phyloP scores from a whole-genome alignment of 306 rosid species.

The Lathyrus sativus region DNA sequence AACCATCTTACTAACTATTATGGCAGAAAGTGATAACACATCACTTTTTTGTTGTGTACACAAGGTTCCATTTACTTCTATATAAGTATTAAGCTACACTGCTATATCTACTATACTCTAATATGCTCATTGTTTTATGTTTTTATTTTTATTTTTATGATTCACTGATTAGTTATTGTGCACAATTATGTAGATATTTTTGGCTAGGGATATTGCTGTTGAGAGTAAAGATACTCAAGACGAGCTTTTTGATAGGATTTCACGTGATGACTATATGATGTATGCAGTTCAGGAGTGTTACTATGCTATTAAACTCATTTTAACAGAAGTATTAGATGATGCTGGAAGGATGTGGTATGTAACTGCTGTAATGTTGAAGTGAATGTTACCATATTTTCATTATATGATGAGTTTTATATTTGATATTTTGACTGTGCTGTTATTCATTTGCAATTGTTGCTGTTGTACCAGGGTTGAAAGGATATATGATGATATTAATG shows the following conservation, averaged over 20 bases:
- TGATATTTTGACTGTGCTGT: constrained; percentile 26
- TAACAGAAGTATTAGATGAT: constrained; percentile 70
- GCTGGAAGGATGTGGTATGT: constrained; percentile 86
- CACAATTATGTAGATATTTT: constrained; percentile 60
- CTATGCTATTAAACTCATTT: constrained; percentile 58
- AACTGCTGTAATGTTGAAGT: constrained; percentile 12
- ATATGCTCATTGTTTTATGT: not conserved
- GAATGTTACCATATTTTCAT: not conserved
- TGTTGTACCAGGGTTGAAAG: constrained; percentile 73
- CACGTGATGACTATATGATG: constrained; percentile 87
- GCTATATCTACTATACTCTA: not conserved
- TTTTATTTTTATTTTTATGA: not conserved
- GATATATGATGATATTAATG: constrained; percentile 61
- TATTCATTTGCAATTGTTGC: constrained; percentile 29
- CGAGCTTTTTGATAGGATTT: constrained; percentile 84
- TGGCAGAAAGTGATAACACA: not conserved
- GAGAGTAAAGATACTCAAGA: constrained; percentile 72
- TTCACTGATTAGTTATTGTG: constrained; percentile 27
- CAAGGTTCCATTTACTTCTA: not conserved
- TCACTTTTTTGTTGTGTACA: not conserved
- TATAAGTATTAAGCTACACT: not conserved
- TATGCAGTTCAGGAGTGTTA: constrained; percentile 97
- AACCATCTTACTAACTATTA: not conserved
- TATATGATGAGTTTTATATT: constrained; percentile 16
- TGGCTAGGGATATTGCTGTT: constrained; percentile 86